These are phyloP conservation scores for Xylaria nigripes DNA, from an alignment of 495 filamentous ascomycete species.

Conservation along the genomic window DNA sequence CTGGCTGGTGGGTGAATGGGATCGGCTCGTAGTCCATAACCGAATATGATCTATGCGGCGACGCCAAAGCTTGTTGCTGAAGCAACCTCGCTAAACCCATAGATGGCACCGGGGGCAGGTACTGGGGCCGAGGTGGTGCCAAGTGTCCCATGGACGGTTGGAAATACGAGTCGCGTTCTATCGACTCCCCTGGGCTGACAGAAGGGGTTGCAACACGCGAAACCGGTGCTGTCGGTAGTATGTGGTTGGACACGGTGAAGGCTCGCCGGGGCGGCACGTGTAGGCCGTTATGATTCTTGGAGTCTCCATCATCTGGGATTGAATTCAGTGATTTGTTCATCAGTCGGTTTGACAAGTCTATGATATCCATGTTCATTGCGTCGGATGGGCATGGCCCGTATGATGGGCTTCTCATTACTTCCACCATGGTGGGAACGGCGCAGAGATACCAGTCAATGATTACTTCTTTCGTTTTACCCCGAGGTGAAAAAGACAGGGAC, in stretches of 20 bases:
- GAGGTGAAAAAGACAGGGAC: not conserved
- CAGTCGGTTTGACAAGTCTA: slow-evolving; percentile 2
- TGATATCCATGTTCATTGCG: slow-evolving; percentile 1
- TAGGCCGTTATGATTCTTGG: not conserved
- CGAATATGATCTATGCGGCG: slow-evolving; percentile 32
- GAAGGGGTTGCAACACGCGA: slow-evolving; percentile 4
- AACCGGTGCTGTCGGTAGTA: slow-evolving; percentile 7
- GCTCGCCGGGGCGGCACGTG: slow-evolving; percentile 11
- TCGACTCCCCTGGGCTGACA: not conserved
- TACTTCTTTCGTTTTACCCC: not conserved
- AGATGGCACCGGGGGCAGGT: not conserved
- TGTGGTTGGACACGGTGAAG: slow-evolving; percentile 8
- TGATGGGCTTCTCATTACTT: slow-evolving; percentile 5
- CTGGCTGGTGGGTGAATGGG: slow-evolving; percentile 32
- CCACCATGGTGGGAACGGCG: slow-evolving; percentile 2
- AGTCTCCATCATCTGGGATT: not conserved
- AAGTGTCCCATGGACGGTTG: not conserved
- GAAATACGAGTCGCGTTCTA: slow-evolving; percentile 5
- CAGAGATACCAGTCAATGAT: not conserved
- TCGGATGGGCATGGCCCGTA: slow-evolving; percentile 2
- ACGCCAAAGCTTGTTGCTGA: not conserved
- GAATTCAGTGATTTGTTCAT: not conserved
- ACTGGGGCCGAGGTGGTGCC: not conserved
- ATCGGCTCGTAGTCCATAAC: slow-evolving; percentile 41
- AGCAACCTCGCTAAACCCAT: not conserved